phyloP scores from a whole-genome alignment of 2,329 filamentous ascomycete genomes.

The Metarhizium brunneum region DNA sequence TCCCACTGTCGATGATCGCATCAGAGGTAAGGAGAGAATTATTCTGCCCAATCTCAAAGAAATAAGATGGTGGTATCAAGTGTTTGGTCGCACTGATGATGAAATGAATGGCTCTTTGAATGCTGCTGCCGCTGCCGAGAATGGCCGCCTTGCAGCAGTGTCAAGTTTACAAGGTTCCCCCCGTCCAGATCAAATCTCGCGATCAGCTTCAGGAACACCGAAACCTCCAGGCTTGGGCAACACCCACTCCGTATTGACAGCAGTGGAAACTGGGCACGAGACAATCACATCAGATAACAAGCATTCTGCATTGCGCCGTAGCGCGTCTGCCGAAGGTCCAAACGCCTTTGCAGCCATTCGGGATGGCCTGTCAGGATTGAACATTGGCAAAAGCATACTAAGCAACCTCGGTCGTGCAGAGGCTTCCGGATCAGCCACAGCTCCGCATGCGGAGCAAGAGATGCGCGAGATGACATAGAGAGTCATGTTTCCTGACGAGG shows the following conservation, averaged over 20 bases:
- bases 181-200: conserved; percentile 15
- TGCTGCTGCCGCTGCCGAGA: conserved; percentile 42
- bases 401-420: conserved; percentile 20
- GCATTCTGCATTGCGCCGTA: conserved; percentile 30
- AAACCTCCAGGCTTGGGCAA: conserved; percentile 27
- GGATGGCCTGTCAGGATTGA: conserved; percentile 38
- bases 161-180: conserved; percentile 21
- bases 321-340: conserved; percentile 33
- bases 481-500: conserved; percentile 26
- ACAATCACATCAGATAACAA: conserved; percentile 33
- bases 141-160: conserved; percentile 26
- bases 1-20: conserved; percentile 62
- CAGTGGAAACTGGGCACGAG: conserved; percentile 49
- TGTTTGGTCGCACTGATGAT: conserved; percentile 75
- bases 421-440: conserved; percentile 13
- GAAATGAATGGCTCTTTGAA: conserved; percentile 79
- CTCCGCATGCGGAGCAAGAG: conserved; percentile 28
- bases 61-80: conserved; percentile 87
- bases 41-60: conserved; percentile 70
- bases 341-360: conserved; percentile 36
- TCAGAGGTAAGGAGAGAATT: conserved; percentile 71
- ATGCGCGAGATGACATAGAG: conserved; percentile 37
- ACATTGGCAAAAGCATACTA: conserved; percentile 38
- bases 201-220: conserved; percentile 20
- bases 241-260: conserved; percentile 46